Base-by-base conservation (phyloP, 345 rosid genomes). In the Eutrema yunnanense region DNA sequence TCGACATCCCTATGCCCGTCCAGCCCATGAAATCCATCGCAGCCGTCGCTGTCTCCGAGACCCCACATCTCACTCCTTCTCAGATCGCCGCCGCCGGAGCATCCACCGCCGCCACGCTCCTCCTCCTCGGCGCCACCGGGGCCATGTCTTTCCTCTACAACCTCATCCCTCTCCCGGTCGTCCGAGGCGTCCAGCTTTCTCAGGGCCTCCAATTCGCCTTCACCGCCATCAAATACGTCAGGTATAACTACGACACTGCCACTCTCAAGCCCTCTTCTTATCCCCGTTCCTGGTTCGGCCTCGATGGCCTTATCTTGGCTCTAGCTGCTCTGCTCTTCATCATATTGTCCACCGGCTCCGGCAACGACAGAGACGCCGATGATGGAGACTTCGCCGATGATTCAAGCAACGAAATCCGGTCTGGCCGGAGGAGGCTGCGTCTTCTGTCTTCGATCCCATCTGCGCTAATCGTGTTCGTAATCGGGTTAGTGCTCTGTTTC, bases 131-230 rank as follows among this genome's bases (percentile, higher is more conserved):
- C 27, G 72, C 74, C 72, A 84, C 92, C 58, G 88, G 96, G 42
- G 88, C 88, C 69, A 89, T 89, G 96, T 87, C 96, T 40, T 76
- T 80, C 62, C 78, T 88, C 64, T 91, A 91, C 80, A 84, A 84
- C 6, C 67, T 81, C 74, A 81, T 91, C 51, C 97, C 97, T 42
- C 88, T 88, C 54, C 96, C 98, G 1, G 98, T 92, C 27, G 98
- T 92, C 27, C 90, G 98, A 11, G 96, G 98, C 19, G 90, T 92
- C 59, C 98, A 92, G 94, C 92, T 92, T 72, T 92, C 96, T 57
- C 98, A 92, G 60, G 98, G 98, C 6, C 94, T 92, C 58, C 76
- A 86, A 51, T 92, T 92, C 55, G 92, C 98, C 65, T 92, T 92
- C 86, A 77, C 96, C 19, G 94, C 96, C 33, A 86, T 92, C 67